Percentiles rank a stretch among this genome's conserved stretches.
These are phyloP conservation scores for Leishmania braziliensis DNA, from an alignment of 208 protist genomes.

Conservation along the genomic window DNA sequence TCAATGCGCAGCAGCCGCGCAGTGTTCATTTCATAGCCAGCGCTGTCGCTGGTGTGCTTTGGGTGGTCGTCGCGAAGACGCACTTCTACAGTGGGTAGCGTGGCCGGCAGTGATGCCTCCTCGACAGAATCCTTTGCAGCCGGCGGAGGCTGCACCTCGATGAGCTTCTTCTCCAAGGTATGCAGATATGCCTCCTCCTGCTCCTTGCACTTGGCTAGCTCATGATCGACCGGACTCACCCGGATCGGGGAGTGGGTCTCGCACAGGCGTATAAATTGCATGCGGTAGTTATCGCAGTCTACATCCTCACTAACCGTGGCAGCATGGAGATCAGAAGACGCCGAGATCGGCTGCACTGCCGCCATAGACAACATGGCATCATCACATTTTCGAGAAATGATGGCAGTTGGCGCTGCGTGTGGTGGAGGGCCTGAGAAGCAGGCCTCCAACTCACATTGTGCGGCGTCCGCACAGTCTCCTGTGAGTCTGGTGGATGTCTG, in stretches of 20 bases:
- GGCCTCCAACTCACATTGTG: neutral
- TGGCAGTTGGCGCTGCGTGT: neutral
- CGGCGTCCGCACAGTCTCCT: neutral
- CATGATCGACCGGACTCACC: slow-evolving; percentile 33
- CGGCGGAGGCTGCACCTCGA: neutral
- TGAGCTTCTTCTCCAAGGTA: slow-evolving; percentile 32
- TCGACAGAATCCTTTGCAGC: neutral
- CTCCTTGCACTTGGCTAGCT: slow-evolving; percentile 42
- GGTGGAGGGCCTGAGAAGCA: neutral
- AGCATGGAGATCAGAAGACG: neutral
- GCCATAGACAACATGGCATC: neutral
- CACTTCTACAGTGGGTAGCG: neutral
- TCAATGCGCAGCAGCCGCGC: slow-evolving; percentile 38
- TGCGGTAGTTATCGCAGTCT: slow-evolving; percentile 21
- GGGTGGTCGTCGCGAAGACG: neutral
- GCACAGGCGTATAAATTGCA: slow-evolving; percentile 35
- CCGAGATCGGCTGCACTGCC: neutral
- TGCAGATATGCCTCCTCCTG: slow-evolving; percentile 34
- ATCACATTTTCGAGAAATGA: neutral
- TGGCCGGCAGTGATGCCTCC: neutral
- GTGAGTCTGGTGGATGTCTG: neutral
- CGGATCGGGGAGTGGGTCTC: slow-evolving; percentile 48
- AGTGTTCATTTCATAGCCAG: slow-evolving; percentile 18
- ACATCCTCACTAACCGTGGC: neutral
- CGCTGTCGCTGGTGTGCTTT: neutral